Base-by-base conservation (phyloP, 1,284 basidiomycete species). In the Ustilago trichophora region DNA sequence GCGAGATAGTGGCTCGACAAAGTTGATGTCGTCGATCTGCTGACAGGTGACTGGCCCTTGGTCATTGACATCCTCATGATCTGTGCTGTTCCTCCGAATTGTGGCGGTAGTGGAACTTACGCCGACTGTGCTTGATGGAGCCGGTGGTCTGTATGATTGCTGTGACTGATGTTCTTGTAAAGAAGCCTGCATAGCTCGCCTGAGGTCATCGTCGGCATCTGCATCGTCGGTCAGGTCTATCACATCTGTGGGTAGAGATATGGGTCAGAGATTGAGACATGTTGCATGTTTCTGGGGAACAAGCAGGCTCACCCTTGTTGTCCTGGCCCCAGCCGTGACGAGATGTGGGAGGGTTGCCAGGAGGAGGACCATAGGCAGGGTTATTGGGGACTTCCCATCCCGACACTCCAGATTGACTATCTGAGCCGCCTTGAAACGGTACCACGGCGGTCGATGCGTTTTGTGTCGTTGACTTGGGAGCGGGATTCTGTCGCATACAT, bases 151-250 rank as follows among this genome's bases (percentile, higher is more conserved):
- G 31, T 50, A 48, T 3, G 56, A 19, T 29, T 51, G 51, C 18
- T 56, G 60, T 19, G 52, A 41, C 34, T 57, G 62, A 10, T 57
- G 55, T 8, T 70, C 67, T 34, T 59, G 56, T 8, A 71, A 27
- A 4, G 67, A 71, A 6, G 62, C 62, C 6, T 43, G 62, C 67
- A 71, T 66, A 16, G 67, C 67, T 36, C 45, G 37, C 34, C 51
- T 26, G 21, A 71, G 53, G 32, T 71, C 67, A 19, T 65, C 62
- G 31, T 71, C n/a, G n/a, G n/a, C 34, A 25, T 66, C 62, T n/a
- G 42, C 37, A n/a, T 66, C 67, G 18, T 50, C 49, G 4, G 62
- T 71, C 18, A 71, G 47, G 25, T 71, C 67, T 45, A 71, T 60
- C 19, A 64, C 45, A 33, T 66, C 56, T 53, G 27, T 19, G 19